These are phyloP conservation scores for Earliella scabrosa DNA, from an alignment of 1,284 basidiomycete species.

Conservation along the genomic window DNA sequence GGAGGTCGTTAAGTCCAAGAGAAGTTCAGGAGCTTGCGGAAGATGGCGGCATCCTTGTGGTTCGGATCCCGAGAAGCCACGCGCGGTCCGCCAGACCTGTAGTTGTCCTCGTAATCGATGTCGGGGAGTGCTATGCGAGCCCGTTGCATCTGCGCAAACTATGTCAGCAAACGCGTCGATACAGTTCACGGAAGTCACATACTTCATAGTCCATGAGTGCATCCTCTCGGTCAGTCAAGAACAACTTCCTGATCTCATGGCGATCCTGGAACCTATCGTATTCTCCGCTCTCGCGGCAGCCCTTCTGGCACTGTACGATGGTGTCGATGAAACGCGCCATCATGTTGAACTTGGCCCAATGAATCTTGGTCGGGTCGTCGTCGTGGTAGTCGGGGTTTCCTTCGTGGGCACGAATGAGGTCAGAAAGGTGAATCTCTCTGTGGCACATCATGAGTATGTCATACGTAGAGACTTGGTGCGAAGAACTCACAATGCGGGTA, in stretches of 20 bases:
- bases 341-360: conserved; percentile 88
- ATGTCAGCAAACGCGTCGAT: background rate
- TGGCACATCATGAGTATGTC: background rate
- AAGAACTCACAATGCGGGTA: conserved; percentile 72
- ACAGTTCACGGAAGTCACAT: conserved; percentile 19
- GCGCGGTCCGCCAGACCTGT: conserved; percentile 17
- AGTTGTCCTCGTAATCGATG: conserved; percentile 27
- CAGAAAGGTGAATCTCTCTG: conserved; percentile 85
- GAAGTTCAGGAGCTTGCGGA: conserved; percentile 33
- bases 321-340: conserved; percentile 77
- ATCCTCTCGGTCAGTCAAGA: conserved; percentile 44
- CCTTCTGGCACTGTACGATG: conserved; percentile 72
- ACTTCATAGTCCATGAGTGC: conserved; percentile 71
- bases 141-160: conserved; percentile 55
- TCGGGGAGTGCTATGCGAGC: conserved; percentile 48
- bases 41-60: conserved; percentile 30
- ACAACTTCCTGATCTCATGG: conserved; percentile 49
- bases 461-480: background rate
- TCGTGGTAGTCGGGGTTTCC: conserved; percentile 70
- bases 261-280: conserved; percentile 52
- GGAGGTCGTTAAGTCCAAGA: conserved; percentile 30
- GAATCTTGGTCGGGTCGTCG: conserved; percentile 66
- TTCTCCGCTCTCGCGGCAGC: conserved; percentile 61
- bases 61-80: conserved; percentile 26
- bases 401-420: conserved; percentile 78